Evolutionary conservation across 345 rosid species (phyloP).

Genomic region (Gossypium sturtianum): DNA sequence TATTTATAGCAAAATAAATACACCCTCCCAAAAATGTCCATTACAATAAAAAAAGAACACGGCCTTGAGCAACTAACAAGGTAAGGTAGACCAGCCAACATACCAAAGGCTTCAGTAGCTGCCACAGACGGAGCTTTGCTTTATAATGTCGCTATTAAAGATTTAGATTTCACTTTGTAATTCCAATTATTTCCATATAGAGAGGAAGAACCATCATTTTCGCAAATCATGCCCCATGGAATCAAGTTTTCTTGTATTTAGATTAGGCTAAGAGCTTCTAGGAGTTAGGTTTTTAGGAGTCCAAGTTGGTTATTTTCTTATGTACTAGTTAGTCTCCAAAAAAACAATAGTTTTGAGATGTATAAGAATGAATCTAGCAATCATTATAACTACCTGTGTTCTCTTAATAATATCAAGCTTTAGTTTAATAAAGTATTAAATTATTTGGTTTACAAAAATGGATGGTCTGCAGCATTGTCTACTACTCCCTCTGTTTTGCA

Average conservation of each 20-base stretch:
- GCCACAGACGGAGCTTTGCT: no score
- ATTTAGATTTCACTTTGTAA: no score
- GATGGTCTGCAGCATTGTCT: not conserved
- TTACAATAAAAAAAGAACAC: no score
- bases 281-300: not conserved
- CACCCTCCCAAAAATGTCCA: not conserved
- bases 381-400: not conserved
- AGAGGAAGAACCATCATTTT: not conserved
- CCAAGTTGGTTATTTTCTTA: conserved; percentile 1
- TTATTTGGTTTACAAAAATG: not conserved
- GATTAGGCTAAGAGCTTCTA: not conserved
- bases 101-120: no score
- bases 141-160: no score
- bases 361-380: not conserved
- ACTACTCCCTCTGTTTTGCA: not conserved
- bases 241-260: not conserved
- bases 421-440: not conserved
- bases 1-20: not conserved
- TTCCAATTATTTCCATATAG: no score
- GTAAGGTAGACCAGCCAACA: no score
- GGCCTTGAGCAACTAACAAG: no score
- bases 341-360: not conserved
- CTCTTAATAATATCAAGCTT: not conserved
- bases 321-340: not conserved
- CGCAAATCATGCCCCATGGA: not conserved